Percentiles rank a stretch among this genome's conserved stretches.
Evolutionary conservation across 768 basidiomycete genomes (phyloP).

Genomic region (Pleurotus djamor): DNA sequence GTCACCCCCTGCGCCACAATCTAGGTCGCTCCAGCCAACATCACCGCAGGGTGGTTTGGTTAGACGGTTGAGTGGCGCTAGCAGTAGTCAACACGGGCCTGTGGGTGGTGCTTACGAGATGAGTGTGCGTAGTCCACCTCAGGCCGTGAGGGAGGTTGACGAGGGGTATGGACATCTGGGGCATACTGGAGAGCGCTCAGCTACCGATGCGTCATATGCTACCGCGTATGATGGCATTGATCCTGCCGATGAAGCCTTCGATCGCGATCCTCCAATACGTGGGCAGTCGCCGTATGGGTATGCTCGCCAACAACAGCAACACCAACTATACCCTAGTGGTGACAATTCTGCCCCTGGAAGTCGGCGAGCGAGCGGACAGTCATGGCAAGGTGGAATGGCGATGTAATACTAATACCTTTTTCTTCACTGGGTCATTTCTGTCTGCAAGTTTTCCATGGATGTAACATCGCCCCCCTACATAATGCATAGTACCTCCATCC

Average conservation of each 20-base stretch:
- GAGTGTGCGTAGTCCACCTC: slow-evolving; percentile 28
- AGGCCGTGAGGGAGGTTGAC: slow-evolving; percentile 7
- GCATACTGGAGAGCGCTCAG: slow-evolving; percentile 24
- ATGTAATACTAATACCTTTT: slow-evolving; percentile 6
- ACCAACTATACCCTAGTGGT: background rate
- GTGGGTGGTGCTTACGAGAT: slow-evolving; percentile 32
- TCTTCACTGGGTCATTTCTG: background rate
- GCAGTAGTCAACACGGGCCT: background rate
- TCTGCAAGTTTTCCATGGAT: slow-evolving; percentile 6
- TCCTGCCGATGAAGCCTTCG: slow-evolving; percentile 26
- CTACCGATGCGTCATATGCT: slow-evolving; percentile 38
- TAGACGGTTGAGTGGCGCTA: slow-evolving; percentile 10
- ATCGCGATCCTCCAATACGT: slow-evolving; percentile 22
- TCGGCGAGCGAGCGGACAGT: slow-evolving; percentile 4
- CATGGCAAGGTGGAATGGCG: slow-evolving; percentile 11
- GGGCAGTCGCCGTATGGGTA: slow-evolving; percentile 5
- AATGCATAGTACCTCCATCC: background rate
- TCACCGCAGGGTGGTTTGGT: slow-evolving; percentile 15
- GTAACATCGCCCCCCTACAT: background rate
- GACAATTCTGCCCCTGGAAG: background rate
- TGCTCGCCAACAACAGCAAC: slow-evolving; percentile 1
- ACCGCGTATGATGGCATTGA: slow-evolving; percentile 44
- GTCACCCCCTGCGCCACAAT: slow-evolving; percentile 21
- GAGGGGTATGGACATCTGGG: slow-evolving; percentile 13
- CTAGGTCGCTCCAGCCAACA: slow-evolving; percentile 12